These are phyloP conservation scores for Limonium bicolor DNA, from an alignment of 148 eudicot genomes.

Conservation along the genomic window DNA sequence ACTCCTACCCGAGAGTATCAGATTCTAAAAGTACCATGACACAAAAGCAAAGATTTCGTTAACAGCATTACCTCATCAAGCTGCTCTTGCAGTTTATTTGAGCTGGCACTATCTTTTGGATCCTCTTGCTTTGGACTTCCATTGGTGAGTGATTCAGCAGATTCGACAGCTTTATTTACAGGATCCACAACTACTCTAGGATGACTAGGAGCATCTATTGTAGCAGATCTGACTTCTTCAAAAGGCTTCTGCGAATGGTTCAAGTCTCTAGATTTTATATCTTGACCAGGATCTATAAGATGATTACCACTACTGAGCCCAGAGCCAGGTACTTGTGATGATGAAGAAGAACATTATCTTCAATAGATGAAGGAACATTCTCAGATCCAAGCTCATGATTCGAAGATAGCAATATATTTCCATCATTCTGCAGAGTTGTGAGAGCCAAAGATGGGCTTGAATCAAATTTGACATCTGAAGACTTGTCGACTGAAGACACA, in stretches of 20 bases:
- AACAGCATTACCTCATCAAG: constrained; percentile 81
- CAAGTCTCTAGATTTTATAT: constrained; percentile 17
- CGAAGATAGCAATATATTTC: constrained; percentile 17
- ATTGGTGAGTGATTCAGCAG: constrained; percentile 26
- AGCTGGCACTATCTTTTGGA: constrained; percentile 16
- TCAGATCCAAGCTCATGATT: constrained; percentile 19
- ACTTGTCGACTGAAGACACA: constrained; percentile 22
- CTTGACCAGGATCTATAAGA: constrained; percentile 28
- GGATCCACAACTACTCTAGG: constrained; percentile 13
- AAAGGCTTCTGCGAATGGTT: constrained; percentile 18
- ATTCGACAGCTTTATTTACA: constrained; percentile 18
- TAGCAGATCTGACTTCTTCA: constrained; percentile 23
- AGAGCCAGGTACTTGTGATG: constrained; percentile 14
- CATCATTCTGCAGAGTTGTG: constrained; percentile 12
- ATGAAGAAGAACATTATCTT: constrained; percentile 14
- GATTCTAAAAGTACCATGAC: background rate
- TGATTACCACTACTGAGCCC: constrained; percentile 24
- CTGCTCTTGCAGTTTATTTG: constrained; percentile 59
- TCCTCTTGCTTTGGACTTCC: constrained; percentile 19
- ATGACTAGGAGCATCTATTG: constrained; percentile 17
- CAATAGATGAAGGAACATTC: constrained; percentile 16
- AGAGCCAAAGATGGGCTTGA: constrained; percentile 17
- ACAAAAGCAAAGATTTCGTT: no score
- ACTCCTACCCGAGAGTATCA: background rate
- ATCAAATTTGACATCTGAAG: constrained; percentile 19